Base-by-base conservation (phyloP, 1,139 yeast species). In the Taphrina populina region DNA sequence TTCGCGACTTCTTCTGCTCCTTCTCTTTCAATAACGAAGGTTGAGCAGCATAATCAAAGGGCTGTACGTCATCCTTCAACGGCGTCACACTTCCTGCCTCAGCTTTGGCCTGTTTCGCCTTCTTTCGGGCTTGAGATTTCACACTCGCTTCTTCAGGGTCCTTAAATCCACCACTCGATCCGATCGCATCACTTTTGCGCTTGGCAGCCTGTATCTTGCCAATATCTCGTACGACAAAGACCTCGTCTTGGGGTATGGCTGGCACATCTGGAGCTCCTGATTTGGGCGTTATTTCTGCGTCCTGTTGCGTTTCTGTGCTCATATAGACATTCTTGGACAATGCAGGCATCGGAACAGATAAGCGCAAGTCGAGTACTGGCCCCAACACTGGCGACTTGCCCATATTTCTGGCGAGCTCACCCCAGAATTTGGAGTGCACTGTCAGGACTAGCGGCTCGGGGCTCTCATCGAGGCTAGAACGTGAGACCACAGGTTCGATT, bases 21-120 rank as follows among this genome's bases (percentile, higher is more conserved):
- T 41, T 41, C 43, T 41, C 43, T 43, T 34, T 24, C 30, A 33
- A n/a, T 27, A 32, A 13, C 10, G 32, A 52, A 19, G 43, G 56
- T 19, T 26, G 46, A 17, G 39, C 47, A 33, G 49, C 56, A 41
- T 52, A 52, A 36, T 52, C 56, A 32, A 52, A 52, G n/a, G 56
- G 47, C 10, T 20, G 45, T 35, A 27, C 21, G n/a, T 52, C 46
- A 10, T 29, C 40, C 35, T 26, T 23, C 8, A n/a, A 21, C 3
- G 41, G 35, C 13, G 17, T 21, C 2, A 20, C 29, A 7, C 13
- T 11, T 8, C 20, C 30, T 11, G 32, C 37, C 17, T 41, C 43
- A 13, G 26, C 30, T 13, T 35, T 23, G 10, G 41, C 44, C 21
- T 41, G 33, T 20, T 52, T 43, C 4, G 43, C 41, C 39, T 34